Percentiles rank a stretch among this genome's conserved stretches.
These are phyloP conservation scores for Bisporella sp. DNA, from an alignment of 2,329 filamentous ascomycete genomes.

Conservation along the genomic window DNA sequence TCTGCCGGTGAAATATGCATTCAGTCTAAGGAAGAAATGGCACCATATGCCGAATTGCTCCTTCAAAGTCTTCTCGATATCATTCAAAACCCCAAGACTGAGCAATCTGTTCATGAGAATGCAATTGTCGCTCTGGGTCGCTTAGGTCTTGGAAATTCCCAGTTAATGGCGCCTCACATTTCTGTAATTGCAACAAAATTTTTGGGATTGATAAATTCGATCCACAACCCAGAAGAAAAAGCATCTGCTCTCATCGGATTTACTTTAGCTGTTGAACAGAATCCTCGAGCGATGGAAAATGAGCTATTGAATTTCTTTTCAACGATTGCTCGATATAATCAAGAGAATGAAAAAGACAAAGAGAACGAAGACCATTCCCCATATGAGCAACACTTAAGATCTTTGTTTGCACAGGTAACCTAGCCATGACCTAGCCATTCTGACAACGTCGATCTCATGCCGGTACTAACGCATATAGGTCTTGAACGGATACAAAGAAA, in stretches of 20 bases:
- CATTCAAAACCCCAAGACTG: conserved; percentile 76
- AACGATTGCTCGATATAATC: conserved; percentile 75
- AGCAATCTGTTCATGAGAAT: conserved; percentile 84
- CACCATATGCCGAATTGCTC: conserved; percentile 68
- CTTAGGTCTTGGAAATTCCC: conserved; percentile 71
- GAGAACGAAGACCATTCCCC: conserved; percentile 51
- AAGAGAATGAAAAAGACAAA: no score
- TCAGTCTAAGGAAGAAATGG: conserved; percentile 67
- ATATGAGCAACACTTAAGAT: no score
- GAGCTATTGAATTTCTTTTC: conserved; percentile 76
- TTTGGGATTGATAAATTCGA: conserved; percentile 71
- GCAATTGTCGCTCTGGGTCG: conserved; percentile 88
- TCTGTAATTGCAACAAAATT: conserved; percentile 76
- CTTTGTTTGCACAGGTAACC: no score
- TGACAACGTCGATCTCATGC: no score
- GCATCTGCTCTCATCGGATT: conserved; percentile 90
- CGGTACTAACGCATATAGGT: no score
- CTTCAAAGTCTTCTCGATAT: conserved; percentile 75
- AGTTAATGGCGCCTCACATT: conserved; percentile 71
- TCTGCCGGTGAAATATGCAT: conserved; percentile 88
- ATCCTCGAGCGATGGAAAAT: conserved; percentile 88
- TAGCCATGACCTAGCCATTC: no score
- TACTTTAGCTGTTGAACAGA: conserved; percentile 73
- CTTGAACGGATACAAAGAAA: no score
- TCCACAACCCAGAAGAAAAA: conserved; percentile 89